Evolutionary conservation across 1,284 basidiomycete genomes (phyloP), one percentile per base, ranked within the genome.

Genomic region (Macrocystidia cucumis): DNA sequence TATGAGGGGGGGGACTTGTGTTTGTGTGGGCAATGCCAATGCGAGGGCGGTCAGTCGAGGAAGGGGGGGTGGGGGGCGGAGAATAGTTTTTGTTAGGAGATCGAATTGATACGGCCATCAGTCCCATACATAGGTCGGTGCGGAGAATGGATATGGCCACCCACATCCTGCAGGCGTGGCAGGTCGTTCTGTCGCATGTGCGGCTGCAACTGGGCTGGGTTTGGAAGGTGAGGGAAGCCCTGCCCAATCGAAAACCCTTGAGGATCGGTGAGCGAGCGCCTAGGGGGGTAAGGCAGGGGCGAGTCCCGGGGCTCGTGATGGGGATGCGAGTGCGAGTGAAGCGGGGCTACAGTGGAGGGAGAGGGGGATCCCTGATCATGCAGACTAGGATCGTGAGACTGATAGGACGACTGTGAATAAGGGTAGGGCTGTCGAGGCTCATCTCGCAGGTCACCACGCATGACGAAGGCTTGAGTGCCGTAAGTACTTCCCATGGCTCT

Each of bases 221-320:
- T 57, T 5, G 65, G 57, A 25, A 66, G 56, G 38, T 66, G 60
- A 13, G 60, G 55, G 37, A 65, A 63, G 32, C 59, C 56, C 33
- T 62, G 57, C 12, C 60, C 56, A 32, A 67, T 50, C n/a, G 64
- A 53, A 47, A 62, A 67, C 29, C 56, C 56, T 43, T 72, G 71
- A 25, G 67, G 63, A 41, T 74, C 72, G 11, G 69, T 70, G 31
- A 69, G 49, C 14, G 69, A 62, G 30, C 72, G 66, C 42, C 72
- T 60, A 44, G 67, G 50, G 38, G 51, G 49, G 44, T 54, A 63
- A 16, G 57, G 48, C 31, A 53, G 26, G 24, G 51, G 41, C 1
- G 50, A 48, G 25, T 57, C 52, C 13, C 52, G 51, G 16, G 36
- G 34, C 35, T 43, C 30, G 23, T 42, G 47, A 17, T 47, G 45